Evolutionary conservation across 306 rosid genomes (phyloP), one percentile per base, ranked within the genome.

Genomic region (Cercis canadensis): DNA sequence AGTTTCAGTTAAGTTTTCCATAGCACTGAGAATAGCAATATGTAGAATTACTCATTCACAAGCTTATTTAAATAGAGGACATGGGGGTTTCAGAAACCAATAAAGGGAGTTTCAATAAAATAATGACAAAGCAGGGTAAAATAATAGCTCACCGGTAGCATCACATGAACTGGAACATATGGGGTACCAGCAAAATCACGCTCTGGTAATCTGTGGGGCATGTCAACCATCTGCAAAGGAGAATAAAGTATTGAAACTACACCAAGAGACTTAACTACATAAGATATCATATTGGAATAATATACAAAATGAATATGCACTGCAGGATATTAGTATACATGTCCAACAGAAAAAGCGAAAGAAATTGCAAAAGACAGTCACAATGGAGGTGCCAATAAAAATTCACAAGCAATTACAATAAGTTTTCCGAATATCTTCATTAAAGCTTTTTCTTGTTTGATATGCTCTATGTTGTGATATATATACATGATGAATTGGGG

Each of bases 131-230:
- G 68, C 57, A 61, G 45, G 29, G 40, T 15, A 24, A 24, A 24
- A 24, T 1, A 36, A 65, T 63, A 51, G 85, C 96, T 84, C 78
- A 95, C 99, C 0, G 97, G 92, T 43, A 91, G 82, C 99, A 87
- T 91, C 72, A 91, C 92, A 75, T 86, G 89, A 74, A 95, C 97
- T 37, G 97, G 99, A 91, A 91, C 76, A 78, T 80, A 86, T 1
- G 92, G 73, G 16, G 92, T 86, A 80, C 92, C 89, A 34, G 92
- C 77, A 78, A 87, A 87, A 81, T 95, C 90, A 62, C 90, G 90
- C 73, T 95, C 99, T 12, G 75, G 69, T 68, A 89, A 70, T 66
- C 86, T 87, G 40, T 63, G 76, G 18, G 86, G 53, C 33, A 81
- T 49, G 56, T 80, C 91, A 73, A 67, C 87, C 64, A 87, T 87